Evolutionary conservation across 306 rosid species (phyloP), one percentile per base, ranked within the genome.

Genomic region (Senna tora): DNA sequence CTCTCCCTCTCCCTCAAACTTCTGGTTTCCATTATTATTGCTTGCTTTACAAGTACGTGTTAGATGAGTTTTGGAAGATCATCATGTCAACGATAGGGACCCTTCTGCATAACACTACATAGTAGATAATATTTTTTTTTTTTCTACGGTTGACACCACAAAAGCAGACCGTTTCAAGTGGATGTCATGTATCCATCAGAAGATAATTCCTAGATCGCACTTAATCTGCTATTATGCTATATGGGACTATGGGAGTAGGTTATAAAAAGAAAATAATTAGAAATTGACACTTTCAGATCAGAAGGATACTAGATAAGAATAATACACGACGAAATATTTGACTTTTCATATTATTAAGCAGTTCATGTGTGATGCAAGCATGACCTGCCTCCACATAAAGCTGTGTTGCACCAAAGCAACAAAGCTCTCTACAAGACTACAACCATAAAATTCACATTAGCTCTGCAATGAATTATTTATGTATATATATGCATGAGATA

Each of bases 131-230:
- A 49, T 65, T 55, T 19, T 3, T 32, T 12, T 68, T 57, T 22
- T 3, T 71, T 17, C 64, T 9, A 1, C 17, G 52, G 46, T 47
- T 67, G 69, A 52, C 8, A 33, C 42, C 62, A 20, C 46, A 28
- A 30, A 65, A 51, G 67, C 65, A 38, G 63, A 72, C 64, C 46
- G 9, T 67, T 34, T 6, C 45, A 54, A 75, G 74, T 75, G 84
- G 84, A 75, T 56, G 70, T 54, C 14, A 55, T 19, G 7, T 52
- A 72, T 22, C 33, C 16, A 19, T 75, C 60, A 70, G 65, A 12
- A 47, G 46, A 71, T 71, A 50, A 42, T 21, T 71, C 65, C 75
- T 80, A 71, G 78, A 80, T 59, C 81, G 78, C 84, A 80, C 81
- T 76, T 6, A 65, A 14, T 70, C 66, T 65, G 71, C 6, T 25